A percentile compares a stretch with the other conserved stretches of the same genome.
phyloP scores from a whole-genome alignment of 805 yeast genomes.

The Candida schatavii region DNA sequence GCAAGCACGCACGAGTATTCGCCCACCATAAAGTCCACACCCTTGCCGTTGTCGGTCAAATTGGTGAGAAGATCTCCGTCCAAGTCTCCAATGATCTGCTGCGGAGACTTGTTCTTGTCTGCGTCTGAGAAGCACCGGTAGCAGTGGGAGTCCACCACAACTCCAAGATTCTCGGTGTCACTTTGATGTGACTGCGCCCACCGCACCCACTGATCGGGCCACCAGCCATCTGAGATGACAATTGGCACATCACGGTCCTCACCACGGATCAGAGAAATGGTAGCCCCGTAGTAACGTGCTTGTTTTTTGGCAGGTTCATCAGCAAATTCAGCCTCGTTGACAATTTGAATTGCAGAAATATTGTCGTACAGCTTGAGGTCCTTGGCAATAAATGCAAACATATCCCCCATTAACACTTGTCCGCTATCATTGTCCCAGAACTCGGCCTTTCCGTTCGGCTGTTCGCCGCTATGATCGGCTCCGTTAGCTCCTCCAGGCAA shows the following conservation, averaged over 20 bases:
- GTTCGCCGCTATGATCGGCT: slow-evolving; percentile 79
- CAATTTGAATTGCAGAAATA: slow-evolving; percentile 78
- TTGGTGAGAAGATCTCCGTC: slow-evolving; percentile 48
- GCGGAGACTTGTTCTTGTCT: slow-evolving; percentile 66
- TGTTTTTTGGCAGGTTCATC: slow-evolving; percentile 49
- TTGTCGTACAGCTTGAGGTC: slow-evolving; percentile 62
- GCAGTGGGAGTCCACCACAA: slow-evolving; percentile 79
- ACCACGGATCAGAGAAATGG: slow-evolving; percentile 56
- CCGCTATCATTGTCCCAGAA: slow-evolving; percentile 55
- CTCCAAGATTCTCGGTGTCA: slow-evolving; percentile 45
- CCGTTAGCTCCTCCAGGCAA: slow-evolving; percentile 91
- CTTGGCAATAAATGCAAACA: slow-evolving; percentile 57
- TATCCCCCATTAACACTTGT: slow-evolving; percentile 45
- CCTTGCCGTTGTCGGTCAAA: slow-evolving; percentile 38
- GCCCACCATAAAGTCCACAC: slow-evolving; percentile 76
- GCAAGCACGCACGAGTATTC: slow-evolving; percentile 90
- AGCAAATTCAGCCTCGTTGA: slow-evolving; percentile 76
- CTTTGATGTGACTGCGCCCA: slow-evolving; percentile 51
- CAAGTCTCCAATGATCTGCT: slow-evolving; percentile 59
- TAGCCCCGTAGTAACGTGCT: slow-evolving; percentile 60
- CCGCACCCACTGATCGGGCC: slow-evolving; percentile 73
- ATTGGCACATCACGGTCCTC: slow-evolving; percentile 62
- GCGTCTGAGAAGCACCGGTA: slow-evolving; percentile 81
- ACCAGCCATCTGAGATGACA: slow-evolving; percentile 92
- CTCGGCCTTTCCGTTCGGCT: slow-evolving; percentile 48